Conservation (phyloP, 768 basidiomycete species). For the Gymnopilus junonius region DNA sequence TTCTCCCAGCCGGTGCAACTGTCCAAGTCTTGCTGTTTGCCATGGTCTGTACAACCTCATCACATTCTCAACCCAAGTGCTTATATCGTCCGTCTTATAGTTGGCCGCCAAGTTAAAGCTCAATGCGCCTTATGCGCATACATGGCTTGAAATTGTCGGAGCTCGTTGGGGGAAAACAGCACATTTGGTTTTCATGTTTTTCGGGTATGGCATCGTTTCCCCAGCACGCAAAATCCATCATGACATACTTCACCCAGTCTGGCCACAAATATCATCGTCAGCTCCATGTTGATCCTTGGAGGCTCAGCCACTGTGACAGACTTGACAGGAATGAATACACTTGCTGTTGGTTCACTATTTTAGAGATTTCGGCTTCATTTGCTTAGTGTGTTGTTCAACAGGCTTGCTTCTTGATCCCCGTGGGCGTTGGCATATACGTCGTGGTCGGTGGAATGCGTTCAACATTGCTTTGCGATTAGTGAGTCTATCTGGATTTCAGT, state of each 20-base stretch:
- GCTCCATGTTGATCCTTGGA: slow-evolving; percentile 80
- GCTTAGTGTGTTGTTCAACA: slow-evolving; percentile 20
- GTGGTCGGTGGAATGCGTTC: slow-evolving; percentile 88
- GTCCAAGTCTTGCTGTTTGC: slow-evolving; percentile 93
- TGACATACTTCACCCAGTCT: slow-evolving; percentile 45
- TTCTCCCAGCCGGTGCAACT: slow-evolving; percentile 67
- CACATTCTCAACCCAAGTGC: background rate
- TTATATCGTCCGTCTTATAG: slow-evolving; percentile 38
- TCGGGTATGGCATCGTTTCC: slow-evolving; percentile 53
- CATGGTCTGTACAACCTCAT: slow-evolving; percentile 44
- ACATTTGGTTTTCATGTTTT: slow-evolving; percentile 88
- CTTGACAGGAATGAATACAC: slow-evolving; percentile 88
- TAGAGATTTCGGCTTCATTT: background rate
- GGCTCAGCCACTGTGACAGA: slow-evolving; percentile 87
- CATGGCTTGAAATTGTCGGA: slow-evolving; percentile 87
- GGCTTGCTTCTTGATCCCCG: slow-evolving; percentile 90
- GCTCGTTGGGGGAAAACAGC: slow-evolving; percentile 80
- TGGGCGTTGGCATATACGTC: slow-evolving; percentile 89
- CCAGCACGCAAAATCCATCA: background rate
- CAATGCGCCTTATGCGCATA: slow-evolving; percentile 87
- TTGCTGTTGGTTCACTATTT: slow-evolving; percentile 55
- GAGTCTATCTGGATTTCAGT: slow-evolving; percentile 29
- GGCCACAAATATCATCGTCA: slow-evolving; percentile 91
- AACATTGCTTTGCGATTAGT: slow-evolving; percentile 87
- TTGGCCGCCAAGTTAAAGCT: slow-evolving; percentile 91